Evolutionary conservation across 1,284 basidiomycete species (phyloP).

Genomic region (Ustilago bromivora): DNA sequence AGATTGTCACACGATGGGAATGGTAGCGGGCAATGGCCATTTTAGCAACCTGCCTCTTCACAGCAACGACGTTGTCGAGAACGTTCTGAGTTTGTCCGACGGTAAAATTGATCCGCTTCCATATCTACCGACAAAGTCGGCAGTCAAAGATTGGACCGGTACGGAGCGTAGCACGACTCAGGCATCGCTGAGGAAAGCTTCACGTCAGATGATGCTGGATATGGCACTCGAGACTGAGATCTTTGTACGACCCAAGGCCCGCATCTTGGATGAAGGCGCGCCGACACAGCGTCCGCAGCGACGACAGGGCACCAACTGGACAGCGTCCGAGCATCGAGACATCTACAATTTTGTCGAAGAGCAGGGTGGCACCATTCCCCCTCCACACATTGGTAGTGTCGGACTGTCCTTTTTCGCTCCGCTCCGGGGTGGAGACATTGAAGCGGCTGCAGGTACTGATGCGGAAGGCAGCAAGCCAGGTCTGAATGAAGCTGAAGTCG

Average conservation of each 20-base stretch:
- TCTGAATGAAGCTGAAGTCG: slow-evolving; percentile 27
- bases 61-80: slow-evolving; percentile 12
- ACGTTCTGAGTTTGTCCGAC: not conserved
- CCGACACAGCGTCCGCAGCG: slow-evolving; percentile 25
- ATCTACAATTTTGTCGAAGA: slow-evolving; percentile 38
- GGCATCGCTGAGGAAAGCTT: slow-evolving; percentile 18
- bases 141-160: slow-evolving; percentile 16
- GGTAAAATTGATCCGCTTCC: not conserved
- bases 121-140: slow-evolving; percentile 16
- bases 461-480: not conserved
- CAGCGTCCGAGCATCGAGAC: slow-evolving; percentile 34
- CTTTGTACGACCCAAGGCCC: slow-evolving; percentile 31
- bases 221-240: slow-evolving; percentile 29
- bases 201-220: slow-evolving; percentile 26
- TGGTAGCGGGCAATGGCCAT: not conserved
- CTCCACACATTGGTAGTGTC: slow-evolving; percentile 38
- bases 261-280: slow-evolving; percentile 34
- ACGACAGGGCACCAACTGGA: slow-evolving; percentile 45
- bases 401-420: slow-evolving; percentile 41
- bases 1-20: not conserved
- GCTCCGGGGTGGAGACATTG: slow-evolving; percentile 25
- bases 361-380: slow-evolving; percentile 36
- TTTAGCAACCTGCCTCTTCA: not conserved
- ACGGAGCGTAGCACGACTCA: not conserved
- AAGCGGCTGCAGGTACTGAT: slow-evolving; percentile 7